Percentiles rank a stretch among this genome's conserved stretches.
Conservation (phyloP, 768 basidiomycete species). For the Boletellus ananiceps region DNA sequence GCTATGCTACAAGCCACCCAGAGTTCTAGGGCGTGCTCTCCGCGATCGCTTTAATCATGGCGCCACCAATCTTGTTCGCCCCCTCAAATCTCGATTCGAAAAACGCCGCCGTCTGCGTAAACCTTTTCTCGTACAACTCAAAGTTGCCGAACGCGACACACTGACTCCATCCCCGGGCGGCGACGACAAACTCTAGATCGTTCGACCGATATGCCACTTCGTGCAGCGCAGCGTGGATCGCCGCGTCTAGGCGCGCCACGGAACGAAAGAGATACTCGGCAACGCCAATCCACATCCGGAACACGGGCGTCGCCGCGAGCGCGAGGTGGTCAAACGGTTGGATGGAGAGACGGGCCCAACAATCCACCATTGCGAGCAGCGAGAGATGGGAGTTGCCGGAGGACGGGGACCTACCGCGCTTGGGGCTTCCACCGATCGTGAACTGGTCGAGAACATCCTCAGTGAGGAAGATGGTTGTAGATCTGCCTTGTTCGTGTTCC, state of each 20-base stretch:
- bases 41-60: slow-evolving; percentile 88
- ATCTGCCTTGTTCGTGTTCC: slow-evolving; percentile 23
- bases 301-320: slow-evolving; percentile 93
- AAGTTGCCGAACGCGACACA: slow-evolving; percentile 91
- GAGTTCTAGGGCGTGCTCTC: slow-evolving; percentile 36
- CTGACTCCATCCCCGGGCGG: slow-evolving; percentile 94
- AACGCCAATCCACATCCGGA: slow-evolving; percentile 94
- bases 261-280: slow-evolving; percentile 92
- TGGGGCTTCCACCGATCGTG: slow-evolving; percentile 55
- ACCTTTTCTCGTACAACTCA: slow-evolving; percentile 78
- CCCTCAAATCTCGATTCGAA: slow-evolving; percentile 88
- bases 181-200: slow-evolving; percentile 91
- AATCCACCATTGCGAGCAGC: slow-evolving; percentile 97
- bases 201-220: slow-evolving; percentile 81
- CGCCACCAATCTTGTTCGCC: slow-evolving; percentile 71
- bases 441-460: slow-evolving; percentile 87
- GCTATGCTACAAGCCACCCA: not conserved
- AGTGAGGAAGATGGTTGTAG: slow-evolving; percentile 71
- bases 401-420: slow-evolving; percentile 6
- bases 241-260: slow-evolving; percentile 53
- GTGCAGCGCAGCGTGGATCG: slow-evolving; percentile 69
- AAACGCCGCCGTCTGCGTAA: slow-evolving; percentile 73
- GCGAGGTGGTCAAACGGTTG: slow-evolving; percentile 88
- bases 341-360: slow-evolving; percentile 85
- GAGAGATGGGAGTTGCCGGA: slow-evolving; percentile 81